Base-by-base conservation (phyloP, 1,284 basidiomycete genomes). In the Apiotrichum laibachii region DNA sequence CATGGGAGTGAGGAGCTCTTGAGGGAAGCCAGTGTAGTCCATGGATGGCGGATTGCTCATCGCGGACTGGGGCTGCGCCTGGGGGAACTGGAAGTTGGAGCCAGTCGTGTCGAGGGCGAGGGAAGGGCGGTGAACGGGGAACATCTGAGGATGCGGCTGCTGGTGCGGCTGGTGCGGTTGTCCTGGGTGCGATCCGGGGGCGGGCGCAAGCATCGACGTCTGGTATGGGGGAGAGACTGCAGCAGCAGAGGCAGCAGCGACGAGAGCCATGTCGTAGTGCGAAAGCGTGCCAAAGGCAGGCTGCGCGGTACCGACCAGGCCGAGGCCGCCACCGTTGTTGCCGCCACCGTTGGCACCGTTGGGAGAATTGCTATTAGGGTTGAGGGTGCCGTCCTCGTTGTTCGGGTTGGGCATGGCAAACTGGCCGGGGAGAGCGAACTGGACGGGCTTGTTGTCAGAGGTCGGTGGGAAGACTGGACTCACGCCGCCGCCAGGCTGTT, bases 91-190 rank as follows among this genome's bases (percentile, higher is more conserved):
- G 46, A 60, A 63, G 8, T 61, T 44, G 15, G 51, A 56, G 5
- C 61, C 56, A 34, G 49, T 66, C 5, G 65, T 68, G 56, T 71
- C 67, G 6, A 67, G 52, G 9, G 63, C 65, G 10, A 69, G 63
- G 3, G 67, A 54, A 1, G 69, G 69, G 13, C 66, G 63, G 5
- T 50, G 59, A 9, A 15, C 22, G 46, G 8, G 16, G 42, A 12
- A 37, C 26, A 7, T 42, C 35, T 45, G 22, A 16, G 34, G 31
- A 16, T 40, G 39, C 10, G 15, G 47, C 6, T 40, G 39, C 39
- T 40, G 39, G 10, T 40, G 39, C 39, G n/a, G 42, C 42, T 43
- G 42, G 18, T 43, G 42, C 11, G n/a, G 42, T 8, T n/a, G 16
- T 19, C 18, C 15, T 8, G 13, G 42, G 7, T n/a, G 42, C 42